Conservation (phyloP, 352 stramenopile species). For the Globisporangium parvum region DNA sequence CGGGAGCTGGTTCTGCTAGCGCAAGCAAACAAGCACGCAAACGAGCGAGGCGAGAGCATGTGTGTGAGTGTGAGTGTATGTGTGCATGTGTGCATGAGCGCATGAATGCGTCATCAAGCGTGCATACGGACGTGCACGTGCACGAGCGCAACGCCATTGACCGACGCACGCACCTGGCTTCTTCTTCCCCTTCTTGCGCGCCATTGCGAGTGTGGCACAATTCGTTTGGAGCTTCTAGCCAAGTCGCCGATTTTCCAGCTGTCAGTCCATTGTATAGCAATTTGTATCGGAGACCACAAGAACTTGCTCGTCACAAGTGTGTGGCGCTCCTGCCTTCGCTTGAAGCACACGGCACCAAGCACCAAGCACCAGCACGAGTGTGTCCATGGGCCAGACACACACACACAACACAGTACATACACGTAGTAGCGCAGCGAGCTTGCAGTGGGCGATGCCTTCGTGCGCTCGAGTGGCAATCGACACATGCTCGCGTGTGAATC, state of each 20-base stretch:
- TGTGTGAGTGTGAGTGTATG: not conserved
- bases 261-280: not conserved
- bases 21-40: not conserved
- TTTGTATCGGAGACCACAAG: not conserved
- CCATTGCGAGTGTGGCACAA: slow-evolving; percentile 33
- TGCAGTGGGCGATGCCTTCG: too few relatives aligned
- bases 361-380: not conserved
- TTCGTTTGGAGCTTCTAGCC: too few relatives aligned
- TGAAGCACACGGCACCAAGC: too few relatives aligned
- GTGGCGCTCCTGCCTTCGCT: not conserved
- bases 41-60: not conserved
- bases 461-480: too few relatives aligned
- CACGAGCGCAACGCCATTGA: not conserved
- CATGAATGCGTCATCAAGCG: not conserved
- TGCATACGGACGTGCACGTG: not conserved
- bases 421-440: too few relatives aligned
- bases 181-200: slow-evolving; percentile 77
- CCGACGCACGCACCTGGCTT: slow-evolving; percentile 26
- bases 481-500: not conserved
- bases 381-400: not conserved
- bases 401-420: too few relatives aligned
- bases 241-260: not conserved
- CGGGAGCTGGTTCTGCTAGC: not conserved
- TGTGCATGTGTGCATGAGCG: not conserved
- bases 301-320: not conserved